Conservation (phyloP, 2,329 filamentous ascomycete species). For the Apiospora sp. region DNA sequence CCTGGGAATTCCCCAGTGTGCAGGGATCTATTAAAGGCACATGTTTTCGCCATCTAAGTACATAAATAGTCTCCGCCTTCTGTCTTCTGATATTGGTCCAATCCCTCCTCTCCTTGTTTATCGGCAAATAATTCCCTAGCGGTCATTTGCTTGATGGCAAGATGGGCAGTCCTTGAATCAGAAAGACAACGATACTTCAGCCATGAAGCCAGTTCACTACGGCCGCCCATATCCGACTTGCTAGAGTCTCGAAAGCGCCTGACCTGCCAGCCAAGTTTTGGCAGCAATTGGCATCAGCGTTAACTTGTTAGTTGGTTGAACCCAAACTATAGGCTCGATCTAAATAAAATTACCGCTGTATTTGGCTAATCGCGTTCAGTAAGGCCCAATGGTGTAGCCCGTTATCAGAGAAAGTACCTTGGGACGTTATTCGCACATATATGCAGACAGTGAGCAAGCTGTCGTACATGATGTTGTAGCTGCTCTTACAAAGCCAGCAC, state of each 20-base stretch:
- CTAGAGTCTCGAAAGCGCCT: not conserved
- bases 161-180: not conserved
- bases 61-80: slow-evolving; percentile 6
- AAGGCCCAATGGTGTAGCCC: not conserved
- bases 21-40: slow-evolving; percentile 16
- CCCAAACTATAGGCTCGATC: not conserved
- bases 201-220: not conserved
- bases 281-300: not conserved
- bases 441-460: not conserved
- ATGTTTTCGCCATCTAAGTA: slow-evolving; percentile 3
- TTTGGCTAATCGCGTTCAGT: not conserved
- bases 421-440: not conserved
- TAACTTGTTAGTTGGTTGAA: not conserved
- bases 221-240: not conserved
- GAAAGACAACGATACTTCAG: slow-evolving; percentile 7
- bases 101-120: not conserved
- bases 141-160: not conserved
- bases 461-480: not conserved
- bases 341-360: not conserved
- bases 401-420: not conserved
- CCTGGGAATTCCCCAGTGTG: slow-evolving; percentile 1
- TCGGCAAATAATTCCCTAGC: not conserved
- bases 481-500: not conserved
- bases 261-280: not conserved
- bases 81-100: not conserved